These are phyloP conservation scores for Rhizopus arrhizus DNA, from an alignment of 371 early-diverging fungal genomes.

Conservation along the genomic window DNA sequence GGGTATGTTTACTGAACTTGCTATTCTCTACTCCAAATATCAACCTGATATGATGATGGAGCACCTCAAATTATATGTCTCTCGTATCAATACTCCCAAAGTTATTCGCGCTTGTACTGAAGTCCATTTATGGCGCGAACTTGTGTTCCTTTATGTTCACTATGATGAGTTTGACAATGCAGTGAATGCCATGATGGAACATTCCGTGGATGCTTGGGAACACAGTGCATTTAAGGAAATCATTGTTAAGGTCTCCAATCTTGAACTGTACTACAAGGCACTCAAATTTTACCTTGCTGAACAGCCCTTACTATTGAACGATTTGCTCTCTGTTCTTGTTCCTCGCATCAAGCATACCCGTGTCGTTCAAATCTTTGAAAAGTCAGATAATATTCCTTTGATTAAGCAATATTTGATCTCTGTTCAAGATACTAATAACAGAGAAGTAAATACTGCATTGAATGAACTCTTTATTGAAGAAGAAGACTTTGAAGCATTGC, in stretches of 20 bases:
- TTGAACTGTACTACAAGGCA: constrained; percentile 96
- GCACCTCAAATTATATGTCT: constrained; percentile 93
- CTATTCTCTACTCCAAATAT: constrained; percentile 95
- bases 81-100: constrained; percentile 97
- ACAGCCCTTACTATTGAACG: constrained; percentile 91
- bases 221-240: constrained; percentile 95
- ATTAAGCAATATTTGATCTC: constrained; percentile 92
- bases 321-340: constrained; percentile 84
- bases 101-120: constrained; percentile 92
- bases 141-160: constrained; percentile 96
- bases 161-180: constrained; percentile 98
- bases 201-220: constrained; percentile 92
- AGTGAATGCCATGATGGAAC: constrained; percentile 90
- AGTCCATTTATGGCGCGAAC: constrained; percentile 94
- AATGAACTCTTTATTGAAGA: constrained; percentile 96
- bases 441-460: constrained; percentile 90
- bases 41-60: constrained; percentile 92
- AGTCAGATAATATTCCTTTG: constrained; percentile 93
- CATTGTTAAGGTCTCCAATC: constrained; percentile 92
- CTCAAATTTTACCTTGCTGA: constrained; percentile 94
- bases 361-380: constrained; percentile 93
- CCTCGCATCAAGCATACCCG: constrained; percentile 94
- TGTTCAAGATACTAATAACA: constrained; percentile 90
- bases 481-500: constrained; percentile 90
- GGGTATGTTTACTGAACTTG: constrained; percentile 99